Base-by-base conservation (phyloP, 1,284 basidiomycete genomes). In the Ceratobasidium sp. region DNA sequence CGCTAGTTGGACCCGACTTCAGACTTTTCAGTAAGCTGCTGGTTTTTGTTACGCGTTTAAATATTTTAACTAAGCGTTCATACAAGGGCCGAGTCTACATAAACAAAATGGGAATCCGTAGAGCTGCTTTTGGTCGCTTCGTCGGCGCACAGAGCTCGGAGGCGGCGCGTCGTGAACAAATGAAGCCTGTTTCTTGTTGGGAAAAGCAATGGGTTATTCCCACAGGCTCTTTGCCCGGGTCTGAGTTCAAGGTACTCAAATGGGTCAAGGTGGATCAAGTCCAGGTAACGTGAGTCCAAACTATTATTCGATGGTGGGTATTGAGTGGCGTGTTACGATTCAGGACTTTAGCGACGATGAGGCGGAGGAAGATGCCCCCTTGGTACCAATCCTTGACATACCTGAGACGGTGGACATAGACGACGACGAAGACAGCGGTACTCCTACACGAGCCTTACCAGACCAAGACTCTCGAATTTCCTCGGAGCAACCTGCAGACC, bases 331-430 rank as follows among this genome's bases (percentile, higher is more conserved):
- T 11, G 36, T 11, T 41, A 41, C 11, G 36, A 5, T 36, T 53
- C 45, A 76, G 76, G 76, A 76, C 27, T 76, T 76, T 71, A 76
- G 76, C 53, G 76, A 76, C 48, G 76, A 76, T 45, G 76, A 76
- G 44, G 64, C 63, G 3, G 67, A 64, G 53, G 76, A 76, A 19
- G 71, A 73, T 33, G 67, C 59, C 29, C 71, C 71, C 31, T 29
- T 73, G 33, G 71, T 44, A 9, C 71, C 71, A 19, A 73, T 73
- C 53, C 31, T 73, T 5, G 71, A 73, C 27, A 73, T 73, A 62
- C 71, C 71, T 19, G 71, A 73, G 15, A 50, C 27, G 41, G 59
- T 22, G 11, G 71, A 73, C 7, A 53, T 65, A 11, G 71, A 73
- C 14, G 71, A 73, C 15, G 71, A 73, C 3, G 71, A 73, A 22